phyloP scores from a whole-genome alignment of 495 filamentous ascomycete species.

The Xylaria flabelliformis region DNA sequence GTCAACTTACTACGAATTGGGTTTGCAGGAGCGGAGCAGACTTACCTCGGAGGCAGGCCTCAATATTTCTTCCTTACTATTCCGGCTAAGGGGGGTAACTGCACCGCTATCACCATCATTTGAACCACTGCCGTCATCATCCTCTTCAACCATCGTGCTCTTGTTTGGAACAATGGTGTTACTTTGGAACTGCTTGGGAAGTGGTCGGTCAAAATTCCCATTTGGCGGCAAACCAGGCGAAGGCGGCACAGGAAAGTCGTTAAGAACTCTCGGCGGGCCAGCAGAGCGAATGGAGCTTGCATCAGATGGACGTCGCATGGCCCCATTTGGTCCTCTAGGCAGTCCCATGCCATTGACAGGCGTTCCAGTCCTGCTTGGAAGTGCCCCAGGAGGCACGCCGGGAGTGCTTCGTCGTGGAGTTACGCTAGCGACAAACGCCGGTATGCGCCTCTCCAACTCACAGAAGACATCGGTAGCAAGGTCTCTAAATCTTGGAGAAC shows the following conservation, averaged over 20 bases:
- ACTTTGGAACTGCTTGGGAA: constrained; percentile 90
- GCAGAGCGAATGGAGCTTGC: constrained; percentile 56
- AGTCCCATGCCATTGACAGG: constrained; percentile 61
- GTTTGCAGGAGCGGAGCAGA: not conserved
- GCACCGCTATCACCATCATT: constrained; percentile 65
- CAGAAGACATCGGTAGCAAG: constrained; percentile 95
- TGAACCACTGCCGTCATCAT: constrained; percentile 66
- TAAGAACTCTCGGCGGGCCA: constrained; percentile 43
- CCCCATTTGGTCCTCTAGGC: constrained; percentile 49
- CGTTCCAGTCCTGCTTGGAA: constrained; percentile 60
- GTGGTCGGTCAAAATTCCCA: constrained; percentile 60
- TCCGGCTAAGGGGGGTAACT: constrained; percentile 59
- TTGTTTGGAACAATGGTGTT: constrained; percentile 98
- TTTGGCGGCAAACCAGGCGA: constrained; percentile 49
- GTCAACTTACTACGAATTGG: constrained; percentile 17
- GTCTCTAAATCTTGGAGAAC: constrained; percentile 82
- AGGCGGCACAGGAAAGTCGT: constrained; percentile 54
- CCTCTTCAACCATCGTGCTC: constrained; percentile 97
- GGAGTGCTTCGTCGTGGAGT: constrained; percentile 74
- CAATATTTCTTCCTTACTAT: constrained; percentile 59
- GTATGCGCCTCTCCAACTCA: constrained; percentile 90
- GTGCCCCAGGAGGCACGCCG: constrained; percentile 61
- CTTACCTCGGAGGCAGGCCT: constrained; percentile 57
- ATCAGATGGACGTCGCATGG: constrained; percentile 58
- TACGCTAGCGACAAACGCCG: constrained; percentile 73